phyloP scores from a whole-genome alignment of 179 eudicot genomes.

The Beta macrorhiza region DNA sequence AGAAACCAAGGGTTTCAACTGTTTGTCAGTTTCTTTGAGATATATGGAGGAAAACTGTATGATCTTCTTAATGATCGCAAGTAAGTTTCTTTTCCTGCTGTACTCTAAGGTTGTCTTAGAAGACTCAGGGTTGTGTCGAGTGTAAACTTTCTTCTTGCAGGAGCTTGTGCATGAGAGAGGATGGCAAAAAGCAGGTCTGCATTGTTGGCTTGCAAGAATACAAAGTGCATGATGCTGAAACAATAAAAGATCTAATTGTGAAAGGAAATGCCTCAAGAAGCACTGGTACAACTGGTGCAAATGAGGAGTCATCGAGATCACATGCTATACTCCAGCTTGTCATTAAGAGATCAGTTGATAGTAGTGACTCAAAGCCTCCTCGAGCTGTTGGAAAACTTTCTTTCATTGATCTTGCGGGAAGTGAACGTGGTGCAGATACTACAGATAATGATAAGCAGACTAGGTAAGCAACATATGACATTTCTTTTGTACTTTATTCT shows the following conservation, averaged over 20 bases:
- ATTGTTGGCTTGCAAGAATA: conserved; percentile 97
- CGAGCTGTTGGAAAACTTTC: conserved; percentile 85
- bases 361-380: conserved; percentile 75
- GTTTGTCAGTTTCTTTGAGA: conserved; percentile 95
- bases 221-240: conserved; percentile 69
- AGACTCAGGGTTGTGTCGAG: neutral
- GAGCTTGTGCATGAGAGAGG: conserved; percentile 90
- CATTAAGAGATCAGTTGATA: conserved; percentile 71
- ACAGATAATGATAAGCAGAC: conserved; percentile 98
- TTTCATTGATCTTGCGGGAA: conserved; percentile 98
- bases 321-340: conserved; percentile 98
- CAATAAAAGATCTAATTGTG: conserved; percentile 77
- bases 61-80: conserved; percentile 91
- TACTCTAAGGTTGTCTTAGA: neutral
- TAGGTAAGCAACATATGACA: conserved; percentile 38
- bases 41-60: conserved; percentile 92
- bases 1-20: conserved; percentile 89
- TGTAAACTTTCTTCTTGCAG: conserved; percentile 35
- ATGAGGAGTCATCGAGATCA: conserved; percentile 96
- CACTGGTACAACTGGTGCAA: conserved; percentile 98
- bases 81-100: conserved; percentile 37
- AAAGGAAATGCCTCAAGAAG: conserved; percentile 91
- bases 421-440: conserved; percentile 99
- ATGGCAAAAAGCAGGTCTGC: conserved; percentile 94
- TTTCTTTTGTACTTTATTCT: neutral